A percentile compares a stretch with the other conserved stretches of the same genome.
Evolutionary conservation across 768 basidiomycete genomes (phyloP).

Genomic region (Tylopilus plumbeoviolaceoides): DNA sequence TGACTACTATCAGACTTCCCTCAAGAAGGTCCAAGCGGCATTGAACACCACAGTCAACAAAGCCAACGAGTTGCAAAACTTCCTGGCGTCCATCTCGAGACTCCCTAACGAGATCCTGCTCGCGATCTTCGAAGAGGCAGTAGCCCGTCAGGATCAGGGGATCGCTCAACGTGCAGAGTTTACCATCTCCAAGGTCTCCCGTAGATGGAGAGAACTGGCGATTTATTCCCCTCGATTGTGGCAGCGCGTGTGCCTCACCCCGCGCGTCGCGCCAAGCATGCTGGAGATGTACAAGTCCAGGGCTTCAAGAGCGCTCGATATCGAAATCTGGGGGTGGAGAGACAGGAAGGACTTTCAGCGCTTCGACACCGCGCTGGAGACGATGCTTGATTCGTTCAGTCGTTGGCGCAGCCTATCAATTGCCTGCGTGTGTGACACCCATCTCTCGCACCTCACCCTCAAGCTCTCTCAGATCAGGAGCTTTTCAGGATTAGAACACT

Average conservation of each 20-base stretch:
- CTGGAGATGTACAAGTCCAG: conserved; percentile 25
- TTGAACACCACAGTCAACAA: conserved; percentile 19
- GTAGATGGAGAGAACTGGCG: conserved; percentile 30
- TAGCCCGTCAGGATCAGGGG: conserved; percentile 21
- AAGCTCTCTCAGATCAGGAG: conserved; percentile 19
- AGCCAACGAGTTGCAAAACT: conserved; percentile 30
- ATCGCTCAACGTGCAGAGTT: conserved; percentile 20
- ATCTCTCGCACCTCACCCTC: conserved; percentile 27
- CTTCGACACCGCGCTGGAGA: conserved; percentile 25
- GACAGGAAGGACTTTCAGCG: conserved; percentile 31
- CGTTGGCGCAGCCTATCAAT: conserved; percentile 29
- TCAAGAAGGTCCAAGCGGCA: conserved; percentile 13
- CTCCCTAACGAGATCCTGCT: conserved; percentile 31
- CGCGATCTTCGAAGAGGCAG: conserved; percentile 29
- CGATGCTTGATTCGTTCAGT: conserved; percentile 22
- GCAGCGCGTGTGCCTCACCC: conserved; percentile 26
- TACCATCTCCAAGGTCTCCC: conserved; percentile 29
- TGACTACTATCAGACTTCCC: conserved; percentile 7
- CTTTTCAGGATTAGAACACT: conserved; percentile 25
- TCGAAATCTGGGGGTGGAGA: conserved; percentile 27
- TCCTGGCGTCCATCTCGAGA: conserved; percentile 26
- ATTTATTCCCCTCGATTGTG: conserved; percentile 30
- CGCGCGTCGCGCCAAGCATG: conserved; percentile 15
- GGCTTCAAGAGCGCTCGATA: conserved; percentile 23
- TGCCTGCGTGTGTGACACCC: conserved; percentile 25